phyloP scores from a whole-genome alignment of 441 rosid genomes.

The Pelargonium cotyledonis region DNA sequence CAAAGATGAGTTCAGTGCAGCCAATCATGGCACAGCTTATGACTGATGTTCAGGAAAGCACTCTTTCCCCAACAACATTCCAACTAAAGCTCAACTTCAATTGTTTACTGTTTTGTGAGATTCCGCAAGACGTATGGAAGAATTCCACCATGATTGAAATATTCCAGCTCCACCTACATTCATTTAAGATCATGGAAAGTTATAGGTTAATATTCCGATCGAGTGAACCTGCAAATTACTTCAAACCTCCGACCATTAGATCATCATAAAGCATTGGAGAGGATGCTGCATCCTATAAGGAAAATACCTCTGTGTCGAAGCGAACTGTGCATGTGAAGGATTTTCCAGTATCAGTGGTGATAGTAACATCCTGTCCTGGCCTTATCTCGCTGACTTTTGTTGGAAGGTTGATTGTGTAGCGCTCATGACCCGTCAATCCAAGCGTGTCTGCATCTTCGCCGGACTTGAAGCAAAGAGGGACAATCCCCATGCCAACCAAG shows the following conservation, averaged over 20 bases:
- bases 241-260: not conserved
- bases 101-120: slow-evolving; percentile 33
- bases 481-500: slow-evolving; percentile 49
- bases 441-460: slow-evolving; percentile 44
- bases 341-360: slow-evolving; percentile 41
- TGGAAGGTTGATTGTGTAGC: slow-evolving; percentile 50
- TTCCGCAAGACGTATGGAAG: slow-evolving; percentile 43
- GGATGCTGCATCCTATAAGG: not conserved
- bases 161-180: slow-evolving; percentile 49
- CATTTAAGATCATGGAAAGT: slow-evolving; percentile 1
- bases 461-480: slow-evolving; percentile 50
- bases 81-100: not conserved
- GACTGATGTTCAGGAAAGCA: no score
- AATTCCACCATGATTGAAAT: slow-evolving; percentile 56
- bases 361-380: slow-evolving; percentile 46
- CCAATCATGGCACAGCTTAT: no score
- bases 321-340: slow-evolving; percentile 44
- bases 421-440: slow-evolving; percentile 46
- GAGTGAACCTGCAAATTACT: not conserved
- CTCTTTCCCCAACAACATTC: no score
- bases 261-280: not conserved
- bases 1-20: no score
- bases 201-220: not conserved
- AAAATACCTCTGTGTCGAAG: slow-evolving; percentile 47
- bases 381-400: slow-evolving; percentile 37